Percentiles rank a stretch among this genome's conserved stretches.
These are phyloP conservation scores for Pistacia atlantica DNA, from an alignment of 345 rosid genomes.

Conservation along the genomic window DNA sequence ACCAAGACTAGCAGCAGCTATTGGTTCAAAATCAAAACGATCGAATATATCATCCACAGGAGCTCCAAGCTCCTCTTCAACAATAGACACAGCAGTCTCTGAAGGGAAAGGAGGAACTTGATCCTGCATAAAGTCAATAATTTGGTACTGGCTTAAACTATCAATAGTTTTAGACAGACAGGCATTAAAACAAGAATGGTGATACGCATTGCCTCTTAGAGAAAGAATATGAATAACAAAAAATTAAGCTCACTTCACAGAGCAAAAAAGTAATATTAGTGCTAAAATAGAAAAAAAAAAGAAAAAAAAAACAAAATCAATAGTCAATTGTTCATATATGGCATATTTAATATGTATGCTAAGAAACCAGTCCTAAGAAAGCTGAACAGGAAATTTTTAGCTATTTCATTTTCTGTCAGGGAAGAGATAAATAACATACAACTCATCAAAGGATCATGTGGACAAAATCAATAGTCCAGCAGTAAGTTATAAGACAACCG, in stretches of 20 bases:
- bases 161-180: not conserved
- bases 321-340: not conserved
- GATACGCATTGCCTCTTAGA: not conserved
- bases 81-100: slow-evolving; percentile 77
- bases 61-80: slow-evolving; percentile 93
- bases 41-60: slow-evolving; percentile 68
- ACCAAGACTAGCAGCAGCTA: slow-evolving; percentile 99
- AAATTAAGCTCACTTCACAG: not conserved
- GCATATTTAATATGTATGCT: not conserved
- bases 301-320: no score
- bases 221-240: not conserved
- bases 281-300: not conserved
- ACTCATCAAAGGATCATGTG: not conserved
- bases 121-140: slow-evolving; percentile 55
- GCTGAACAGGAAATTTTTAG: not conserved
- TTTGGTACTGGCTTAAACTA: slow-evolving; percentile 6
- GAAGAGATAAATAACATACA: not conserved
- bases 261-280: not conserved
- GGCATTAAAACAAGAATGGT: not conserved
- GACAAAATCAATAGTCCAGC: not conserved
- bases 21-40: slow-evolving; percentile 85
- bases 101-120: slow-evolving; percentile 99
- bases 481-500: not conserved
- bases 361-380: not conserved
- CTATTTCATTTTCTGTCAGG: not conserved